Evolutionary conservation across 108 stramenopile genomes (phyloP), one percentile per base, ranked within the genome.

Genomic region (Discostella stelligeroides): DNA sequence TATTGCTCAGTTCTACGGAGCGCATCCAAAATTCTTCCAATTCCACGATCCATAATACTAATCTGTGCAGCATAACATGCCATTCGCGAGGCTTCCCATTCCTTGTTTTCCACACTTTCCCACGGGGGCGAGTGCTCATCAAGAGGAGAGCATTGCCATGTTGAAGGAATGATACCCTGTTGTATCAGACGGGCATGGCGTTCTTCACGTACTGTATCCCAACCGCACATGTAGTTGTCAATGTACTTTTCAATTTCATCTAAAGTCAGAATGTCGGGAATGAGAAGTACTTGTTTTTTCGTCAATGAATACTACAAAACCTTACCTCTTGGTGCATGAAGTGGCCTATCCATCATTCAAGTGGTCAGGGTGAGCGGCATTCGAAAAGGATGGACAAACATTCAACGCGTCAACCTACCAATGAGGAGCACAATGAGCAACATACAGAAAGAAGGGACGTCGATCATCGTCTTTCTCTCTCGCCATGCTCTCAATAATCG

Each of bases 71-170:
- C 80, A 53, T 81, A 81, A 17, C 59, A 61, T 0, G 80, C 63
- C 80, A 81, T 81, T 17, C 80, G 37, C 23, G 70, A 38, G 63
- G 66, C 75, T 61, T 81, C 80, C 80, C 80, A 81, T 18, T 81
- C 70, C 59, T 77, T 30, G 20, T 60, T 63, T 15, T 18, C 11
- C 21, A 41, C 72, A 21, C 63, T 42, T 9, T 81, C 65, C 80
- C 80, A 75, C 3, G 80, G 54, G 37, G 70, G 59, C 10, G 71
- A 55, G 41, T 60, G 50, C 5, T 76, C 80, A 37, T 81, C 80
- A 8, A 70, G 80, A 17, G 75, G 80, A 18, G 76, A 76, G 54
- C 80, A 81, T 13, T 55, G 14, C 80, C 80, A 81, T 13, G 51
- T 34, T 5, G 71, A 47, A 45, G 66, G 47, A 47, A 81, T 76